Evolutionary conservation across 306 rosid species (phyloP), one percentile per base, ranked within the genome.

Genomic region (Fragaria iinumae): DNA sequence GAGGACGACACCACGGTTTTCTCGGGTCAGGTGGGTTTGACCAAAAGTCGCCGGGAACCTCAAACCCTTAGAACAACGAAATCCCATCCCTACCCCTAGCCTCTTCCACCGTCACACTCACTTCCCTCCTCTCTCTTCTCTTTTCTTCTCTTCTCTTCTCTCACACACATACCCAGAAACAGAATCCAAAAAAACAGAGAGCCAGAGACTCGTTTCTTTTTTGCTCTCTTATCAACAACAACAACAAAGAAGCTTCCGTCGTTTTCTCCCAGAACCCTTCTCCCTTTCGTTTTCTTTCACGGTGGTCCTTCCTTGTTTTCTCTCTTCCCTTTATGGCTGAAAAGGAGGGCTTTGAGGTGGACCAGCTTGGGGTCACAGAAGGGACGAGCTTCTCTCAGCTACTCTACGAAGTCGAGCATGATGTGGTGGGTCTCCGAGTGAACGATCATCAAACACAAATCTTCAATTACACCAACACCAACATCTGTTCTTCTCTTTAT

Each of bases 11-110:
- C 91, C 93, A 93, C 91, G 91, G 91, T 88, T 90, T 89, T 93
- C 96, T 93, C 91, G 98, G 97, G 92, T 80, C 86, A 71, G 78
- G 92, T 71, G 86, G 83, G 83, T 85, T 93, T 93, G 98, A 93
- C 98, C 85, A 32, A 53, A 80, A 69, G 45, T 52, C 82, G 85
- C 81, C 79, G 84, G 84, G 87, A 87, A 85, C 88, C 91, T 20
- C 59, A 74, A 27, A 7, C 27, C 41, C 69, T 34, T 16, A 16
- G 43, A 64, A 6, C n/a, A 14, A 0, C 4, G 14, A 36, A 65
- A 36, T 65, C 25, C 69, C 69, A 36, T 34, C 23, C 1, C 45
- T 64, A 27, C 69, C 45, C 67, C 4, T 43, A 10, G 47, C 48
- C 66, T 52, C 21, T 34, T 36, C 68, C 78, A 62, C 14, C 25